Conservation (phyloP, 2,329 filamentous ascomycete genomes). For the Paracorniculantispora psalliotae region DNA sequence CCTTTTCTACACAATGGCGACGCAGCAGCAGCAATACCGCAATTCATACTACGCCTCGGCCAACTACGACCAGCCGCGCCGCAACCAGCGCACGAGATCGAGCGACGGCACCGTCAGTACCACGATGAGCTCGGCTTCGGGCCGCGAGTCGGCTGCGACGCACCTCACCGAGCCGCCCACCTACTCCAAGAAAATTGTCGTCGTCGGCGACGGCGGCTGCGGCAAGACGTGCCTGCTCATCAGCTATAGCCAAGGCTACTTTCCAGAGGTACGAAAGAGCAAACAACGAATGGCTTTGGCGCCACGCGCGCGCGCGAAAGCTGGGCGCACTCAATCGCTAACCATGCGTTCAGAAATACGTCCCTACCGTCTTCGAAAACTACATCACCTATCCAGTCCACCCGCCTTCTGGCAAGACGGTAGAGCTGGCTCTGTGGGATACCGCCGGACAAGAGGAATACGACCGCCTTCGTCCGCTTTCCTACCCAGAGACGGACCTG, state of each 20-base stretch:
- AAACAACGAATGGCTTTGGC: not conserved
- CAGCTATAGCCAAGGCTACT: slow-evolving; percentile 97
- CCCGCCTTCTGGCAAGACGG: slow-evolving; percentile 80
- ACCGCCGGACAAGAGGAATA: slow-evolving; percentile 99
- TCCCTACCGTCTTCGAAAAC: slow-evolving; percentile 98
- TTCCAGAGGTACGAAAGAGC: slow-evolving; percentile 73
- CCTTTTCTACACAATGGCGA: slow-evolving; percentile 38
- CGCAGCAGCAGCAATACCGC: slow-evolving; percentile 49
- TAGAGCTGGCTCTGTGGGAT: slow-evolving; percentile 97
- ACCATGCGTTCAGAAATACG: slow-evolving; percentile 99
- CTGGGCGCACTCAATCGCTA: slow-evolving; percentile 8
- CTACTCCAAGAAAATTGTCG: slow-evolving; percentile 98
- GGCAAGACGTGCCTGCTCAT: slow-evolving; percentile 98
- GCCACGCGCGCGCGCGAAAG: too few species aligned
- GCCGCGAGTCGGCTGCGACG: slow-evolving; percentile 73
- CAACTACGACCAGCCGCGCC: slow-evolving; percentile 35
- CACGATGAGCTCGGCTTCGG: slow-evolving; percentile 68
- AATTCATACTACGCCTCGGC: slow-evolving; percentile 46
- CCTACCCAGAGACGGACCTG: slow-evolving; percentile 95
- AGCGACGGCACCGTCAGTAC: slow-evolving; percentile 91
- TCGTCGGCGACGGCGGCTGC: slow-evolving; percentile 95
- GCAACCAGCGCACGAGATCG: slow-evolving; percentile 56
- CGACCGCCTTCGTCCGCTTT: slow-evolving; percentile 88
- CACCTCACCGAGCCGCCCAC: slow-evolving; percentile 84
- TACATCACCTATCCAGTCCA: slow-evolving; percentile 98